Evolutionary conservation across 768 basidiomycete species (phyloP).

Genomic region (Boletus pseudo-olivaceus): DNA sequence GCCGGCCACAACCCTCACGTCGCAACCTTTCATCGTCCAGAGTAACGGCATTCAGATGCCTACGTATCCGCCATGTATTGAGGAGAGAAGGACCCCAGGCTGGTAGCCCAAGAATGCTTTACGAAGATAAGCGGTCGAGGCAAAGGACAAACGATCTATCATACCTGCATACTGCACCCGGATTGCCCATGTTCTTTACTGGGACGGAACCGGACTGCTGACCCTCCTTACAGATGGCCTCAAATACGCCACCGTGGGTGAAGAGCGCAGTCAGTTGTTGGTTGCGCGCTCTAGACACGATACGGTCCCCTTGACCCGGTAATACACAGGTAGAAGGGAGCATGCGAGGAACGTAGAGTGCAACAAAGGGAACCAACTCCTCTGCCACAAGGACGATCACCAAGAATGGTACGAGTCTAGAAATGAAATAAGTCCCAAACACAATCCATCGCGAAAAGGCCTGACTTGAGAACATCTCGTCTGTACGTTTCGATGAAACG

Average conservation of each 20-base stretch:
- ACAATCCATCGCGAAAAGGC: neutral
- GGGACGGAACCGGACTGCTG: conserved; percentile 28
- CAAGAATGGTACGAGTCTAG: conserved; percentile 72
- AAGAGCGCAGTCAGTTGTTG: conserved; percentile 41
- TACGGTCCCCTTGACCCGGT: conserved; percentile 72
- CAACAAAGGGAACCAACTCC: conserved; percentile 79
- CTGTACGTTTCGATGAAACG: conserved; percentile 65
- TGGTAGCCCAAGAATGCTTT: conserved; percentile 38
- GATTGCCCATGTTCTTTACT: conserved; percentile 7
- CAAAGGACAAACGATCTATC: conserved; percentile 19
- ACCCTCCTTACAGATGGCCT: conserved; percentile 34
- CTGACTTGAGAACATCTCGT: conserved; percentile 69
- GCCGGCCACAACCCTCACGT: conserved; percentile 42
- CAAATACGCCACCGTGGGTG: conserved; percentile 36
- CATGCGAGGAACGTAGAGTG: conserved; percentile 79
- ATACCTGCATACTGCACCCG: conserved; percentile 56
- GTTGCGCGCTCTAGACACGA: conserved; percentile 49
- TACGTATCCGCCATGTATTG: conserved; percentile 35
- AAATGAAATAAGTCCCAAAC: conserved; percentile 3
- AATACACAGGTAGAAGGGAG: conserved; percentile 86
- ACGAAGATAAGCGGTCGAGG: conserved; percentile 21
- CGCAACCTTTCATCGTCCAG: conserved; percentile 63
- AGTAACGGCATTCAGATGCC: conserved; percentile 39
- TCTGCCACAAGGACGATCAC: conserved; percentile 71
- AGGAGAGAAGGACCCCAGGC: conserved; percentile 37